Evolutionary conservation across 78 protist genomes (phyloP).

Genomic region (Polysphondylium violaceum): DNA sequence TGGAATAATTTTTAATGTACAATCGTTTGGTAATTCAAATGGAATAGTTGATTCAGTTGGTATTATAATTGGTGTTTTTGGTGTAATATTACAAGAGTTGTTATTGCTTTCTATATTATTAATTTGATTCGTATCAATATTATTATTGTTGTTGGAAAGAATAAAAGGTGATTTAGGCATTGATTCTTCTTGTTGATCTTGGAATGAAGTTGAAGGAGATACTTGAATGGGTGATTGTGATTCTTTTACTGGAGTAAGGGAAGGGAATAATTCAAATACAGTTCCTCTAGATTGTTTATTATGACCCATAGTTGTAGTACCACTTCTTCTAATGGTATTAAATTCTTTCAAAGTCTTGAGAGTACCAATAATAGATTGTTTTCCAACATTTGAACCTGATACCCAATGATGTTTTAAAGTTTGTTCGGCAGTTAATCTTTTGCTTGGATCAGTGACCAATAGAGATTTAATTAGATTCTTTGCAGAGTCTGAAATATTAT

Average conservation of each 20-base stretch:
- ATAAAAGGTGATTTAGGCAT: no score
- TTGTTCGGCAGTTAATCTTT: conserved; percentile 76
- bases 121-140: neutral
- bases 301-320: conserved; percentile 67
- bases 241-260: conserved; percentile 37
- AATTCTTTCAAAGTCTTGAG: conserved; percentile 61
- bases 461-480: conserved; percentile 58
- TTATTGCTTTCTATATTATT: neutral
- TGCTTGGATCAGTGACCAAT: conserved; percentile 48
- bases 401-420: conserved; percentile 81
- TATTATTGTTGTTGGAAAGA: neutral
- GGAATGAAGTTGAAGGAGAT: neutral
- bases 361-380: conserved; percentile 73
- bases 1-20: neutral
- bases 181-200: neutral
- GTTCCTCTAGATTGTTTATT: conserved; percentile 51
- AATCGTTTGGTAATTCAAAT: no score
- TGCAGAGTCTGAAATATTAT: conserved; percentile 83
- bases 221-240: neutral
- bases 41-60: no score
- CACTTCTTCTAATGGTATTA: conserved; percentile 54
- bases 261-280: conserved; percentile 68
- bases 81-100: neutral
- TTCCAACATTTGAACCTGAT: conserved; percentile 24
- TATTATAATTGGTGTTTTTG: no score